These are phyloP conservation scores for Glonium stellatum DNA, from an alignment of 495 filamentous ascomycete genomes.

Conservation along the genomic window DNA sequence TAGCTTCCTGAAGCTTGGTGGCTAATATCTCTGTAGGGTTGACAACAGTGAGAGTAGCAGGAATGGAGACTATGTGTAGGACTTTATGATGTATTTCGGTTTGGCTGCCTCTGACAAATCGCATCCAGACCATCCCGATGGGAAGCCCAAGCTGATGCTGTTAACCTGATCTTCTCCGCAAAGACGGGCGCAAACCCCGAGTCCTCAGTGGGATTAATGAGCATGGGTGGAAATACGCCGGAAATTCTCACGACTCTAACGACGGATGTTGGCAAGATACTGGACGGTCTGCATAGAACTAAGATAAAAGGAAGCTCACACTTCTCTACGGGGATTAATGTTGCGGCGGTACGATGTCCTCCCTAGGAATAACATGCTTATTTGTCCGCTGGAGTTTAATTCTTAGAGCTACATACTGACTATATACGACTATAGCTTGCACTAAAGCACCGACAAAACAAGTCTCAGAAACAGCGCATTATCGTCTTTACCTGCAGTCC, in stretches of 20 bases:
- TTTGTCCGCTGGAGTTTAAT: not conserved
- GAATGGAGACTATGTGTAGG: slow-evolving; percentile 89
- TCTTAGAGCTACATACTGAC: slow-evolving; percentile 5
- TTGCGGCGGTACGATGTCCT: slow-evolving; percentile 68
- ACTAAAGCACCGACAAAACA: slow-evolving; percentile 97
- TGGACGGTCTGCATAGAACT: slow-evolving; percentile 86
- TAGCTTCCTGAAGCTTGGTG: slow-evolving; percentile 7
- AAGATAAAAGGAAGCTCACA: slow-evolving; percentile 86
- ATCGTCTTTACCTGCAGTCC: slow-evolving; percentile 93
- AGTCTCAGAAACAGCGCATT: slow-evolving; percentile 88
- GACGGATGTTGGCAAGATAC: slow-evolving; percentile 87
- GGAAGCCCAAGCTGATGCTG: slow-evolving; percentile 91
- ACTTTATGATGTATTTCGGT: not conserved
- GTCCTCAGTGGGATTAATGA: slow-evolving; percentile 95
- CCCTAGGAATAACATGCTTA: not conserved
- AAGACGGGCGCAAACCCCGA: slow-evolving; percentile 94
- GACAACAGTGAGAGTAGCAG: slow-evolving; percentile 98
- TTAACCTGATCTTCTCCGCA: slow-evolving; percentile 86
- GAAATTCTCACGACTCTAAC: slow-evolving; percentile 95
- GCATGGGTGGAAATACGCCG: slow-evolving; percentile 93
- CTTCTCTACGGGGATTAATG: slow-evolving; percentile 85
- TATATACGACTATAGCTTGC: slow-evolving; percentile 57
- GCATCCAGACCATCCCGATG: slow-evolving; percentile 70
- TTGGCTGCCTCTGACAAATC: not conserved
- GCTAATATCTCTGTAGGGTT: slow-evolving; percentile 50